Evolutionary conservation across 805 yeast species (phyloP).

Genomic region (Wickerhamomyces chambardii): DNA sequence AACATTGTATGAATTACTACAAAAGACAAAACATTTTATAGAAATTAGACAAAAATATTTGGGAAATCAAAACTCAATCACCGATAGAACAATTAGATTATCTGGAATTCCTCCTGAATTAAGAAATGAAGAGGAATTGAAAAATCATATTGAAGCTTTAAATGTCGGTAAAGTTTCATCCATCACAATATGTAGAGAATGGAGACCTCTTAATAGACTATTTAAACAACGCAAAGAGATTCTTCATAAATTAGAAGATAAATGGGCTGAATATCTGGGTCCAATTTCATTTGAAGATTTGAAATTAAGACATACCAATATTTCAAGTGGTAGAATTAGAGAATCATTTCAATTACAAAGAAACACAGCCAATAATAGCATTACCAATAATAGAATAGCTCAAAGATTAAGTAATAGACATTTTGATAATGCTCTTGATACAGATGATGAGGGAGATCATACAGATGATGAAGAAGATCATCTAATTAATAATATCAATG

Average conservation of each 20-base stretch:
- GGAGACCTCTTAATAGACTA: constrained; percentile 65
- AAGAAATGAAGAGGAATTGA: constrained; percentile 61
- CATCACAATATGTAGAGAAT: constrained; percentile 77
- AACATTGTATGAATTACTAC: constrained; percentile 48
- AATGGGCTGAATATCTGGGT: constrained; percentile 65
- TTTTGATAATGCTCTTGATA: constrained; percentile 5
- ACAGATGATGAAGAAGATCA: constrained; percentile 1
- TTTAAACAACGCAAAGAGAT: constrained; percentile 49
- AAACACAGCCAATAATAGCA: neutral
- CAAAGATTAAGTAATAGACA: constrained; percentile 6
- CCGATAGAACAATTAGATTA: constrained; percentile 83
- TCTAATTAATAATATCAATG: neutral
- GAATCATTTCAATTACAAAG: constrained; percentile 15
- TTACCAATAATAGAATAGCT: constrained; percentile 2
- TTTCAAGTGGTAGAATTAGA: constrained; percentile 9
- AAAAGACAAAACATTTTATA: constrained; percentile 69
- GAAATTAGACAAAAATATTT: constrained; percentile 70
- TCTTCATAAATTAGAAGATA: constrained; percentile 50
- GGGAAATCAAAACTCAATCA: constrained; percentile 80
- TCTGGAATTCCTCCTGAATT: constrained; percentile 85
- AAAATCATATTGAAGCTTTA: constrained; percentile 65
- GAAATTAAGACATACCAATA: constrained; percentile 9
- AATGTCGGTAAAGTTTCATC: constrained; percentile 75
- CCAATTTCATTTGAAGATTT: constrained; percentile 9
- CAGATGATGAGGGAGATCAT: neutral